Percentiles rank a stretch among this genome's conserved stretches.
Conservation (phyloP, 495 filamentous ascomycete genomes). For the Xylaria longipes region DNA sequence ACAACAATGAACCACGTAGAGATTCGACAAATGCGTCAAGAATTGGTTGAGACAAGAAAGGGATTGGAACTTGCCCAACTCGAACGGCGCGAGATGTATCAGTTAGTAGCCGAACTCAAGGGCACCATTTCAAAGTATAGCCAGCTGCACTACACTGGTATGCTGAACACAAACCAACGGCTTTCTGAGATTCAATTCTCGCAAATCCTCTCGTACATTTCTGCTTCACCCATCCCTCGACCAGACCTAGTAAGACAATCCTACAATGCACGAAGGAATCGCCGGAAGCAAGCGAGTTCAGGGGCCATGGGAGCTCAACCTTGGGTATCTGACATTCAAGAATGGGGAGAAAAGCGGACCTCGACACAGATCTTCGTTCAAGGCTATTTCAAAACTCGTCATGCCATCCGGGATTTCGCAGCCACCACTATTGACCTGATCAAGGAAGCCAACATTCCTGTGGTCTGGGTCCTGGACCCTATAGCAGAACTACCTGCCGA, state of each 20-base stretch:
- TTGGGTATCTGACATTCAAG: background rate
- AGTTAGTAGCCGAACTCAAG: background rate
- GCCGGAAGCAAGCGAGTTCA: background rate
- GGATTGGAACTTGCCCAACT: background rate
- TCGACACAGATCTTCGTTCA: background rate
- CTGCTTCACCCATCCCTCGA: background rate
- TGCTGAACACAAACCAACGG: slow-evolving; percentile 5
- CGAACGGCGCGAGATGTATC: slow-evolving; percentile 6
- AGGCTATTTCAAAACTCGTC: background rate
- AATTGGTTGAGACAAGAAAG: background rate
- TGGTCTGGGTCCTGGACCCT: background rate
- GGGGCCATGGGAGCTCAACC: background rate
- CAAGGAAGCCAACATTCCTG: background rate
- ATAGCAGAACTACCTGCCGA: background rate
- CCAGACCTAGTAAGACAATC: slow-evolving; percentile 6
- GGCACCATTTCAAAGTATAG: background rate
- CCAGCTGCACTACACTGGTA: background rate
- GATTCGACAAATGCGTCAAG: background rate
- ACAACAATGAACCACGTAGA: background rate
- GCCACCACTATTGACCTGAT: background rate
- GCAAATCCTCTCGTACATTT: slow-evolving; percentile 5
- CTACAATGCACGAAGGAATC: background rate
- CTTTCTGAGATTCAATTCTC: slow-evolving; percentile 8
- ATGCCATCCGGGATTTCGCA: background rate
- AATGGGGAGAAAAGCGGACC: background rate